Percentiles rank a stretch among this genome's conserved stretches.
phyloP scores from a whole-genome alignment of 768 basidiomycete species.

The Russula ochroleuca region DNA sequence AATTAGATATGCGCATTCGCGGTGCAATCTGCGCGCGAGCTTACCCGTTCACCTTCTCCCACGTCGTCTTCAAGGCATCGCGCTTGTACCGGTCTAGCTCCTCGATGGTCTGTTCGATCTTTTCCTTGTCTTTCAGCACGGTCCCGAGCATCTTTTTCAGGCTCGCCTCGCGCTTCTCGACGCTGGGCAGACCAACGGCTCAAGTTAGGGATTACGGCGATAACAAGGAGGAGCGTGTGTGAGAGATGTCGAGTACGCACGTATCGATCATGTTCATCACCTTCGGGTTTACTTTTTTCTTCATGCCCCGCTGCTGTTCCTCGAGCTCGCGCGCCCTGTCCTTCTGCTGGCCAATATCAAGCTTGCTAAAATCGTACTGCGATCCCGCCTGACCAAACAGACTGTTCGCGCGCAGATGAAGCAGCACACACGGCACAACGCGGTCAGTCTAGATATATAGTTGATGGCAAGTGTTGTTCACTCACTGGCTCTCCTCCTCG shows the following conservation, averaged over 20 bases:
- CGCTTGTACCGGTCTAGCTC: slow-evolving; percentile 93
- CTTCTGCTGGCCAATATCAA: slow-evolving; percentile 56
- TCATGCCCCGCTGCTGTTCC: slow-evolving; percentile 75
- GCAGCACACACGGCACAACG: neutral
- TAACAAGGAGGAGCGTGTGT: neutral
- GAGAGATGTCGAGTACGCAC: slow-evolving; percentile 41
- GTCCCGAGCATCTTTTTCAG: slow-evolving; percentile 84
- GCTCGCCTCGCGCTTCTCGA: slow-evolving; percentile 88
- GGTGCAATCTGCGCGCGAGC: neutral
- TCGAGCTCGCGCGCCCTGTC: slow-evolving; percentile 72
- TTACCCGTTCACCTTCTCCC: slow-evolving; percentile 91
- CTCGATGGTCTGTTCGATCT: slow-evolving; percentile 90
- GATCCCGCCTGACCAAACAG: slow-evolving; percentile 78
- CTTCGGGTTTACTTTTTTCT: slow-evolving; percentile 94
- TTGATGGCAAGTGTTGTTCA: slow-evolving; percentile 21
- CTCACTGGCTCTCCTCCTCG: slow-evolving; percentile 77
- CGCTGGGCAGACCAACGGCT: slow-evolving; percentile 43
- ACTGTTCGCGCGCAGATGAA: neutral
- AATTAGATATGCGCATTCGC: neutral
- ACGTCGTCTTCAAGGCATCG: slow-evolving; percentile 89
- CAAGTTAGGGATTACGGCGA: slow-evolving; percentile 8
- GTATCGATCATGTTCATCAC: slow-evolving; percentile 95
- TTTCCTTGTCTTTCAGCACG: slow-evolving; percentile 87
- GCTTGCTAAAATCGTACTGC: slow-evolving; percentile 71
- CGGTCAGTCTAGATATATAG: slow-evolving; percentile 2